These are phyloP conservation scores for Cetradonia linearis DNA, from an alignment of 495 filamentous ascomycete genomes.

Conservation along the genomic window DNA sequence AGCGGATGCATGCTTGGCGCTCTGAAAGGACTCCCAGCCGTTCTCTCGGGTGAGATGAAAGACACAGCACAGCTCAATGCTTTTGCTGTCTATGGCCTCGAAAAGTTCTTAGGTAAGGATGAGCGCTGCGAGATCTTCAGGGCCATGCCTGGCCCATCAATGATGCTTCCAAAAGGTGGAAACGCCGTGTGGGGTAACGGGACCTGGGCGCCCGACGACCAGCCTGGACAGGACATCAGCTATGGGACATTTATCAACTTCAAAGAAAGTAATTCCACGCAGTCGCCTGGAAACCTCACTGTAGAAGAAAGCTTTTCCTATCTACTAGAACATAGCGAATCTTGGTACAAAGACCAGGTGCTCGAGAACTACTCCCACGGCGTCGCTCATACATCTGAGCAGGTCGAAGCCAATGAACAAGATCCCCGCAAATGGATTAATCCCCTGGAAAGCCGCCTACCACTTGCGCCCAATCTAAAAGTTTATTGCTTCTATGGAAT, in stretches of 20 bases:
- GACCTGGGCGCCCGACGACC: conserved; percentile 84
- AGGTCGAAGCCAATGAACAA: conserved; percentile 80
- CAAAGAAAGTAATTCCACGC: conserved; percentile 54
- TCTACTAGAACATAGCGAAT: conserved; percentile 63
- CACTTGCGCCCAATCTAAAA: conserved; percentile 81
- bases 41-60: conserved; percentile 94
- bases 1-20: conserved; percentile 96
- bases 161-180: conserved; percentile 95
- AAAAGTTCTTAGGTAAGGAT: conserved; percentile 83
- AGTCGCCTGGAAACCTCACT: conserved; percentile 65
- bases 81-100: conserved; percentile 94
- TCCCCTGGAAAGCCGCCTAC: conserved; percentile 81
- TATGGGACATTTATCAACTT: conserved; percentile 85
- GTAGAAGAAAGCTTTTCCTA: conserved; percentile 66
- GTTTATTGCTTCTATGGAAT: conserved; percentile 97
- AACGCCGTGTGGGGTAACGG: conserved; percentile 88
- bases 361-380: conserved; percentile 73
- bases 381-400: conserved; percentile 65
- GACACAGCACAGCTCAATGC: conserved; percentile 95
- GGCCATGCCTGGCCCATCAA: conserved; percentile 91
- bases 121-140: conserved; percentile 92
- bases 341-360: conserved; percentile 73
- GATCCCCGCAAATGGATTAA: conserved; percentile 86
- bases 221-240: conserved; percentile 54
- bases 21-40: conserved; percentile 79